Base-by-base conservation (phyloP, 345 rosid genomes). In the Melaleuca quinquenervia region DNA sequence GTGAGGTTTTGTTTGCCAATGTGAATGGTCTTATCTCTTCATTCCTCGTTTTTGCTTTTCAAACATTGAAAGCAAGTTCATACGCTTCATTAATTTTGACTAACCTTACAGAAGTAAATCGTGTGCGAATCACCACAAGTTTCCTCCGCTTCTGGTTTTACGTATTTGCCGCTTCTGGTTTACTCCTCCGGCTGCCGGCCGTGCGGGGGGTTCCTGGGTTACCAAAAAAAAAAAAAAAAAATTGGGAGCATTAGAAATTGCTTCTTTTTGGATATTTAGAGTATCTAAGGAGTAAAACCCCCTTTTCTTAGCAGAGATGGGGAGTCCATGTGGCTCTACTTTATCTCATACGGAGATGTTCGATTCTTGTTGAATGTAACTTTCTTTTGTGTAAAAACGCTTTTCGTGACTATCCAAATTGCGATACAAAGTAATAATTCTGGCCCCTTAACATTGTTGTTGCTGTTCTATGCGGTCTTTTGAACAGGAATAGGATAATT, bases 401-500 rank as follows among this genome's bases (percentile, higher is more conserved):
- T 70, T 32, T 70, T 32, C 48, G 0, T 8, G 78, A 36, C 13
- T 16, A 0, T 70, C 78, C 24, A 64, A 64, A 2, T 64, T 64
- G 45, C 1, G 0, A 41, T 64, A 32, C 12, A 10, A 4, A 32
- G 78, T 1, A 4, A 32, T 10, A 62, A 70, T 5, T 8, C 48
- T 32, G 78, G 32, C 78, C 48, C 32, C 13, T 16, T 64, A 16
- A 64, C 78, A 24, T 8, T 64, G 1, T 16, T 32, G 16, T 64
- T 16, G 22, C 45, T 32, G 24, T 82, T 53, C 9, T 27, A 44
- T 51, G 44, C 9, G 21, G 8, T 82, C 84, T 82, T 50, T 27
- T 83, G 48, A 62, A 83, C 92, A 95, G 99, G 82, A 95, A 90
- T 55, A 94, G 91, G 95, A 93, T 87, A 83, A 62, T 89, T 21